These are phyloP conservation scores for Emergomyces africanus DNA, from an alignment of 2,329 filamentous ascomycete genomes.

Conservation along the genomic window DNA sequence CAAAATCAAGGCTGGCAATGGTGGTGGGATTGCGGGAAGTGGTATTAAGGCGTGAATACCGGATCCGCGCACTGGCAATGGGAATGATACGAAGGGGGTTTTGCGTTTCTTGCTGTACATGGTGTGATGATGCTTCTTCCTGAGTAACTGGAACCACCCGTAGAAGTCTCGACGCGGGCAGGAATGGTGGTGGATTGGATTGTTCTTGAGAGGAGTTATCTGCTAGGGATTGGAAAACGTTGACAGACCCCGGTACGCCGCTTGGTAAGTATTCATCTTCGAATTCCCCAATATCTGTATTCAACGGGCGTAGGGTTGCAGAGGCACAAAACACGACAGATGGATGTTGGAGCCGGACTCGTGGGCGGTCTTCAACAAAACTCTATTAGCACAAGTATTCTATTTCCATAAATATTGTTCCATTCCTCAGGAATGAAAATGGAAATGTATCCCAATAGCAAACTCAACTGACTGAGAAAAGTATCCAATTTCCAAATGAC, in stretches of 20 bases:
- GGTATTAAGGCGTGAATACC: conserved; percentile 38
- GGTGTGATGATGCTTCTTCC: conserved; percentile 37
- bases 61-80: conserved; percentile 43
- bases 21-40: conserved; percentile 34
- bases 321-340: conserved; percentile 42
- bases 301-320: conserved; percentile 33
- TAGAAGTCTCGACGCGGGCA: conserved; percentile 45
- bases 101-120: conserved; percentile 41
- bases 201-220: conserved; percentile 35
- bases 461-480: conserved; percentile 25
- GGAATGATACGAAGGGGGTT: conserved; percentile 43
- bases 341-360: conserved; percentile 43
- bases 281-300: conserved; percentile 23
- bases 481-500: conserved; percentile 34
- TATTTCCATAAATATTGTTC: not conserved
- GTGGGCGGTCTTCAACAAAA: conserved; percentile 26
- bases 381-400: not conserved
- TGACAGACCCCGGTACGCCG: conserved; percentile 43
- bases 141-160: conserved; percentile 42
- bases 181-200: conserved; percentile 32
- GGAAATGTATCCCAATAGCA: too few relatives aligned
- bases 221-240: conserved; percentile 44
- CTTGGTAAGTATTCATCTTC: conserved; percentile 42
- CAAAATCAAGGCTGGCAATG: conserved; percentile 43
- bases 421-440: not conserved